These are phyloP conservation scores for Gossypium rotundifolium DNA, from an alignment of 345 rosid genomes.

Conservation along the genomic window DNA sequence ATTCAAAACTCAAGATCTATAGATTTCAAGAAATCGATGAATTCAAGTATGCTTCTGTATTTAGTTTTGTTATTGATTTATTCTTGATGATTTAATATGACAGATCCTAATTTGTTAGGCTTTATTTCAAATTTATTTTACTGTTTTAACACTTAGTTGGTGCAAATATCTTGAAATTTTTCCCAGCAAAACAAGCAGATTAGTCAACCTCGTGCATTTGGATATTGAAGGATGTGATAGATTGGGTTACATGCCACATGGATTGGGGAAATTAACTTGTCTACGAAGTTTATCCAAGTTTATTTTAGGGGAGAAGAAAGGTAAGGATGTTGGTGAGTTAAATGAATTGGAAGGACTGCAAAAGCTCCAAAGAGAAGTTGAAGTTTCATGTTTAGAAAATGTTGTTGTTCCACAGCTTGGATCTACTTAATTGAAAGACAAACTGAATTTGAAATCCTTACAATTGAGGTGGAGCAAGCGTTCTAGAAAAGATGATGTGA, in stretches of 20 bases:
- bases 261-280: neutral
- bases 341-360: neutral
- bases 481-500: no score
- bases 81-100: no score
- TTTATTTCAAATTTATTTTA: no score
- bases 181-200: neutral
- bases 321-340: slow-evolving; percentile 1
- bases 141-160: neutral
- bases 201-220: neutral
- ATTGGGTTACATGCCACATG: neutral
- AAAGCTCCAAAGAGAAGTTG: neutral
- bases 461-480: neutral
- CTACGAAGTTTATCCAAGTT: neutral
- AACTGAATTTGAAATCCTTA: neutral
- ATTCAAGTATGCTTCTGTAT: no score
- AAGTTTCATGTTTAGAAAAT: neutral
- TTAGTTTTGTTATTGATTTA: no score
- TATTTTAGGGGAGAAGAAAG: neutral
- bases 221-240: neutral
- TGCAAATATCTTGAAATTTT: neutral
- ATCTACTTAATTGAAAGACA: neutral
- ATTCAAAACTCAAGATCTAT: no score
- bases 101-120: no score
- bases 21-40: no score
- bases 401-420: neutral